These are phyloP conservation scores for Aspergillus egyptiacus DNA, from an alignment of 495 filamentous ascomycete species.

Conservation along the genomic window DNA sequence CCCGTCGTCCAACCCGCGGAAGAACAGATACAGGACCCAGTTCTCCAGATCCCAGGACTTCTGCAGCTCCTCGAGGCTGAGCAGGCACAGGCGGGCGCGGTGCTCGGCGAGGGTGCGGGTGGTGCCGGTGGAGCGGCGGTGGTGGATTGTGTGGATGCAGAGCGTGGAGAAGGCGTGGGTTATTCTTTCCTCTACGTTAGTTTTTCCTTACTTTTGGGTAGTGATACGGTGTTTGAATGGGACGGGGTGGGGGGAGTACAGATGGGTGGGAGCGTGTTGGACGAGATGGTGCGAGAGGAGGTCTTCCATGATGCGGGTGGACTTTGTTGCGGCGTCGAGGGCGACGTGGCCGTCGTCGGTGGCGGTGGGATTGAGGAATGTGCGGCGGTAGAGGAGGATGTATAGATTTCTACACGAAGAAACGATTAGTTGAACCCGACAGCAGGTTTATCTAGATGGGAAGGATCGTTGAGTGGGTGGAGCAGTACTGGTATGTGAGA, in stretches of 20 bases:
- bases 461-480: no score
- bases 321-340: constrained; percentile 39
- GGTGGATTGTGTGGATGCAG: constrained; percentile 44
- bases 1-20: constrained; percentile 40
- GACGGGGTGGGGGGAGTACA: neutral
- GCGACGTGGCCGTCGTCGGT: constrained; percentile 27
- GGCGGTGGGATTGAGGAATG: constrained; percentile 26
- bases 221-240: neutral
- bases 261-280: constrained; percentile 39
- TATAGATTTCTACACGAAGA: constrained; percentile 30
- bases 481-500: constrained; percentile 38
- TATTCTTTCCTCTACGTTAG: constrained; percentile 25
- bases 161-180: constrained; percentile 44
- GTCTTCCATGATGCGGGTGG: constrained; percentile 41
- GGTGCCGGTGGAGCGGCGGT: constrained; percentile 32
- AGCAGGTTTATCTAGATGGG: neutral
- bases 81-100: constrained; percentile 40
- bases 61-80: constrained; percentile 43
- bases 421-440: neutral
- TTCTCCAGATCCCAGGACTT: constrained; percentile 46
- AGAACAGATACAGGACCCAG: constrained; percentile 42
- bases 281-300: constrained; percentile 43
- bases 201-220: neutral
- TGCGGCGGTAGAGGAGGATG: constrained; percentile 35
- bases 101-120: constrained; percentile 42